These are phyloP conservation scores for Aaosphaeria pasadenensis DNA, from an alignment of 2,329 filamentous ascomycete species.

Conservation along the genomic window DNA sequence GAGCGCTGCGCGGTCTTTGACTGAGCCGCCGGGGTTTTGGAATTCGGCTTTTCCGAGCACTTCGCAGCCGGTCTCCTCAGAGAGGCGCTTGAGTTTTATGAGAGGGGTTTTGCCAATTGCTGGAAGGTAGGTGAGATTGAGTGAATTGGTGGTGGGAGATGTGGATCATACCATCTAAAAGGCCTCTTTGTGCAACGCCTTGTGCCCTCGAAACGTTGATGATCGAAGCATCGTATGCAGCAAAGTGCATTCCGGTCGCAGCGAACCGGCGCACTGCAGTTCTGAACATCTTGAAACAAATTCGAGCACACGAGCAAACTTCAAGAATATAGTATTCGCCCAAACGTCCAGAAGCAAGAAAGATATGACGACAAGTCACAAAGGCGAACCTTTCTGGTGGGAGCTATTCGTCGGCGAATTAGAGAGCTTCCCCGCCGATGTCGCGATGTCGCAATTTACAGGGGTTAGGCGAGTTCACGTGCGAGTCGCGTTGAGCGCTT, in stretches of 20 bases:
- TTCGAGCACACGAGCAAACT: no score
- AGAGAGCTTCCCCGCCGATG: slow-evolving; percentile 8
- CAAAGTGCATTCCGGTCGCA: slow-evolving; percentile 57
- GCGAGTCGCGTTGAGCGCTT: neutral
- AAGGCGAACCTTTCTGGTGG: neutral
- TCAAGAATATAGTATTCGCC: no score
- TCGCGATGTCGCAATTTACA: slow-evolving; percentile 11
- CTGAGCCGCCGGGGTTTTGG: slow-evolving; percentile 93
- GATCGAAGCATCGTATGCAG: slow-evolving; percentile 45
- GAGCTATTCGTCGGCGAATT: neutral
- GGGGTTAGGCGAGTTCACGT: no score
- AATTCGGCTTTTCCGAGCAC: slow-evolving; percentile 97
- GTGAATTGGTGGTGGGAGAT: neutral
- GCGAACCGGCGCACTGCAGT: slow-evolving; percentile 66
- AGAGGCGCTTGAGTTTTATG: slow-evolving; percentile 84
- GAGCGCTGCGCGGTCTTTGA: slow-evolving; percentile 94
- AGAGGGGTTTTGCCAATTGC: slow-evolving; percentile 97
- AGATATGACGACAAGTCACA: no score
- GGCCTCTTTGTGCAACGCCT: slow-evolving; percentile 67
- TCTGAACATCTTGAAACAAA: slow-evolving; percentile 59
- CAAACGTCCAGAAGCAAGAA: neutral
- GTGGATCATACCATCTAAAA: slow-evolving; percentile 69
- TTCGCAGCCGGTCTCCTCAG: slow-evolving; percentile 87
- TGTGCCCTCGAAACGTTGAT: slow-evolving; percentile 77
- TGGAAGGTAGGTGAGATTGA: slow-evolving; percentile 34